Base-by-base conservation (phyloP, 345 rosid species). In the Salix suchowensis region DNA sequence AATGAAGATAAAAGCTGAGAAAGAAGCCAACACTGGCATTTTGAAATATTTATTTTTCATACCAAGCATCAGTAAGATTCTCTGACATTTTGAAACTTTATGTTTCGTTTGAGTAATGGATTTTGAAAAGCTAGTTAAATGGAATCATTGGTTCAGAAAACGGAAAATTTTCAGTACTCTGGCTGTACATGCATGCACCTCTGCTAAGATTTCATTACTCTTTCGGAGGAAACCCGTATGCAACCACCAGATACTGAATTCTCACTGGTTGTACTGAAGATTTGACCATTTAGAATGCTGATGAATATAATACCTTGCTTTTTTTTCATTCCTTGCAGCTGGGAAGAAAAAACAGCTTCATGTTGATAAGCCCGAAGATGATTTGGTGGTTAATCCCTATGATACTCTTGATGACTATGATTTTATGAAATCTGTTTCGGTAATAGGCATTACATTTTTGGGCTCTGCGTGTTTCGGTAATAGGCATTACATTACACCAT, bases 271-370 rank as follows among this genome's bases (percentile, higher is more conserved):
- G 32, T 2, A 30, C 32, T 30, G 4, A 30, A 30, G 32, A 30
- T 30, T 30, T 30, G 32, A 2, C 32, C 32, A 30, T 30, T 30
- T 30, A 30, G 13, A 15, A 44, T 62, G 13, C 8, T 62, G 30
- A 23, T 54, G 37, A 32, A 32, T 32, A 32, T 34, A 34, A 34
- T 34, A 34, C 36, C 36, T 34, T 34, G 36, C 36, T 34, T 34
- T 34, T 34, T 34, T 0, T 34, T 34, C 36, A 34, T 34, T 23
- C 55, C 52, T 54, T 37, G 52, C 90, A 83, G 88, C 86, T 76
- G 91, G 87, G 60, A 96, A 90, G 91, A 95, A 89, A 78, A 96
- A 96, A 82, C 95, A 93, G 78, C 91, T 92, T 50, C 90, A 78
- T 69, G 84, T 92, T 5, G 98, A 91, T 79, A 96, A 85, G 80